Conservation (phyloP, 2,329 filamentous ascomycete species). For the Ascosphaera aggregata region DNA sequence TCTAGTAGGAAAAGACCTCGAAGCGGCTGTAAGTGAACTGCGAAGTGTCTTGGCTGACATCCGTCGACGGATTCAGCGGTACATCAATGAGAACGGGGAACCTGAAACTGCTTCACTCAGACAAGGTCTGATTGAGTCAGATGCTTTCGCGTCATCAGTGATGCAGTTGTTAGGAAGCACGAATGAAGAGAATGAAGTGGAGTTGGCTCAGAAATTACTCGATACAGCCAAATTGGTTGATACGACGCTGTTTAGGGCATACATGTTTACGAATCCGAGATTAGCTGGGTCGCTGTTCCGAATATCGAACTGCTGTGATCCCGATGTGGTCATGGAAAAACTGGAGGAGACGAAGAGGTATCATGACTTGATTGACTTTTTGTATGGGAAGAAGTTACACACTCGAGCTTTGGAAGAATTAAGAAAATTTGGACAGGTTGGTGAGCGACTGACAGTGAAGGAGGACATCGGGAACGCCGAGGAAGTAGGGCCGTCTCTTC, state of each 20-base stretch:
- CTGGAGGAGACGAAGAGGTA: conserved; percentile 73
- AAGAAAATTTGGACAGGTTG: conserved; percentile 48
- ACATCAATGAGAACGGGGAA: conserved; percentile 33
- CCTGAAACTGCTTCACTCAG: conserved; percentile 14
- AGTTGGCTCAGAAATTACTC: conserved; percentile 48
- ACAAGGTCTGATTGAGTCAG: conserved; percentile 11
- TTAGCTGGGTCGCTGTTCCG: conserved; percentile 79
- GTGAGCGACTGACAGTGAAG: conserved; percentile 10
- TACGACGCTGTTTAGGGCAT: conserved; percentile 79
- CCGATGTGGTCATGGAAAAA: conserved; percentile 81
- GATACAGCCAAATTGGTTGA: conserved; percentile 69
- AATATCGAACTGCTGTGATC: conserved; percentile 92
- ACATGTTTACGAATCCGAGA: conserved; percentile 77
- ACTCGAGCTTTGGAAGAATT: conserved; percentile 65
- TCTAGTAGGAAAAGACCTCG: conserved; percentile 49
- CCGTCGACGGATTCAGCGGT: conserved; percentile 38
- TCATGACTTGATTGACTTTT: conserved; percentile 89
- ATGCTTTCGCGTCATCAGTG: conserved; percentile 22
- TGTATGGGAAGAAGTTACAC: conserved; percentile 87
- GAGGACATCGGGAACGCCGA: neutral
- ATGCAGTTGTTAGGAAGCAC: conserved; percentile 23
- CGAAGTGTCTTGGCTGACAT: conserved; percentile 77
- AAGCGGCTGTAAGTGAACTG: conserved; percentile 56
- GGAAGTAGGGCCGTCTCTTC: conserved; percentile 5
- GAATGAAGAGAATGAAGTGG: conserved; percentile 25